Evolutionary conservation across 257 asterid genomes (phyloP).

Genomic region (Anisodus acutangulus): DNA sequence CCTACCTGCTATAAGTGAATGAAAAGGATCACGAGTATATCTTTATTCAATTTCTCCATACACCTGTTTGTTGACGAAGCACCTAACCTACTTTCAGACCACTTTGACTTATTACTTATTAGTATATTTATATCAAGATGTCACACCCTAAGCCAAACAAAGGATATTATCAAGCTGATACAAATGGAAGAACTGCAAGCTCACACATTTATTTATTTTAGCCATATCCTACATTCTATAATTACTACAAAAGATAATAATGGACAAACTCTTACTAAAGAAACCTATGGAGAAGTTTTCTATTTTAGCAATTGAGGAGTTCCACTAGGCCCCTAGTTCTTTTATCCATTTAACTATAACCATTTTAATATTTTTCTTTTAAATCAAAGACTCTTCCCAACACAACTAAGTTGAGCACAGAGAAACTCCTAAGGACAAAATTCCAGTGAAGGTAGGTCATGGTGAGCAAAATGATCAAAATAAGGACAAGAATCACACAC

Average conservation of each 20-base stretch:
- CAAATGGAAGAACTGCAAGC: constrained; percentile 20
- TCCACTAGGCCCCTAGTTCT: not conserved
- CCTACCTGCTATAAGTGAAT: not conserved
- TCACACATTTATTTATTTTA: not conserved
- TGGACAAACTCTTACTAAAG: not conserved
- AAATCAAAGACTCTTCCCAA: constrained; percentile 14
- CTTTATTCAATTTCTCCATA: constrained; percentile 9
- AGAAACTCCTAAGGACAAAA: not conserved
- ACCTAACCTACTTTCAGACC: not conserved
- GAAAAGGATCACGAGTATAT: not conserved
- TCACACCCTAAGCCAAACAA: constrained; percentile 4
- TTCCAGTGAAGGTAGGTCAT: not conserved
- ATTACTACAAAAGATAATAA: not conserved
- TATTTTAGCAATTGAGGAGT: constrained; percentile 11
- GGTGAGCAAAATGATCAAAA: not conserved
- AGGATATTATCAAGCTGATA: not conserved
- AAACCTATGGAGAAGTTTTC: not conserved
- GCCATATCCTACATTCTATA: not conserved
- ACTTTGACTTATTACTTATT: constrained; percentile 2
- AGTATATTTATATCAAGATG: not conserved
- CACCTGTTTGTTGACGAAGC: not conserved
- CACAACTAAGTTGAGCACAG: not conserved
- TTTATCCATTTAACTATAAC: not conserved
- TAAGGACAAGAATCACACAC: not conserved
- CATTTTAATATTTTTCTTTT: not conserved